phyloP scores from a whole-genome alignment of 2,329 filamentous ascomycete genomes.

The Bipolaris zeicola region DNA sequence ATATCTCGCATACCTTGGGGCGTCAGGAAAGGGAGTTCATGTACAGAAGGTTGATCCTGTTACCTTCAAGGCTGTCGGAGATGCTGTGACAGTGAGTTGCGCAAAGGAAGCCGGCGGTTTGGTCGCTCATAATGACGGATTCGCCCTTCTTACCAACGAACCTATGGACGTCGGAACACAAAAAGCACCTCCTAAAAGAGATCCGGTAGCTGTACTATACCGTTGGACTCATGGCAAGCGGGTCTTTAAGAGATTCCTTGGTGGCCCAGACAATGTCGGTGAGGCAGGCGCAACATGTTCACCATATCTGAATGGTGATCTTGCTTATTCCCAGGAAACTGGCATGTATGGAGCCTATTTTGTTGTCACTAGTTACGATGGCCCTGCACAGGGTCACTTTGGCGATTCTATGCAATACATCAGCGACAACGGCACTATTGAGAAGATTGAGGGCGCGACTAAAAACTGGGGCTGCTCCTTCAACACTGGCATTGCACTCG shows the following conservation, averaged over 20 bases:
- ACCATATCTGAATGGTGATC: constrained; percentile 66
- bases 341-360: constrained; percentile 67
- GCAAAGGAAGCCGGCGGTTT: constrained; percentile 65
- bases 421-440: constrained; percentile 55
- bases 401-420: constrained; percentile 64
- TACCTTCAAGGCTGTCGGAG: constrained; percentile 61
- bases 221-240: constrained; percentile 62
- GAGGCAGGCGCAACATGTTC: constrained; percentile 55
- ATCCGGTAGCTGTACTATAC: constrained; percentile 64
- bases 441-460: constrained; percentile 59
- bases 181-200: constrained; percentile 55
- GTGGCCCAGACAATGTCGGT: constrained; percentile 60
- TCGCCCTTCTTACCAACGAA: constrained; percentile 66
- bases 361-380: constrained; percentile 64
- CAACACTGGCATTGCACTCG: constrained; percentile 69
- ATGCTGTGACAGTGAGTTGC: constrained; percentile 57
- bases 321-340: constrained; percentile 63
- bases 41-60: constrained; percentile 62
- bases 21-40: constrained; percentile 61
- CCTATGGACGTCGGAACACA: constrained; percentile 57
- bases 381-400: constrained; percentile 61
- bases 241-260: constrained; percentile 64
- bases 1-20: constrained; percentile 66
- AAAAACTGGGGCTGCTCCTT: constrained; percentile 67
- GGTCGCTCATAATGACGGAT: constrained; percentile 66